phyloP scores from a whole-genome alignment of 1,284 basidiomycete species.

The Boletellus deceptivus region DNA sequence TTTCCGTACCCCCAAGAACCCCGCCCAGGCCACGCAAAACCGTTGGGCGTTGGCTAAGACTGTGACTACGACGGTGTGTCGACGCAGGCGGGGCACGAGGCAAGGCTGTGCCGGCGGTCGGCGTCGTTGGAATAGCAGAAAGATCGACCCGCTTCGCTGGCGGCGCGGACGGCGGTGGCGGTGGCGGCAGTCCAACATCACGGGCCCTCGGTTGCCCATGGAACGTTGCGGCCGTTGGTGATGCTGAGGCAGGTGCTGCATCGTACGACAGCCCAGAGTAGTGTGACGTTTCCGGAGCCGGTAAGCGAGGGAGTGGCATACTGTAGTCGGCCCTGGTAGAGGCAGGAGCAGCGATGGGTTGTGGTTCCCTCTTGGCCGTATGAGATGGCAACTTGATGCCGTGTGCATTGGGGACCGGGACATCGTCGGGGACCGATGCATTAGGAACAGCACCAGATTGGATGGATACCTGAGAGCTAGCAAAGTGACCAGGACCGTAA shows the following conservation, averaged over 20 bases:
- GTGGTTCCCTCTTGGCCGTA: conserved; percentile 21
- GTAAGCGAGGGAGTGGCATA: conserved; percentile 79
- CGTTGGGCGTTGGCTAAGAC: conserved; percentile 69
- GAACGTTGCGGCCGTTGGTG: conserved; percentile 54
- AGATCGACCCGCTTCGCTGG: conserved; percentile 34
- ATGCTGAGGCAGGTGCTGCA: conserved; percentile 43
- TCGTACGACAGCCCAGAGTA: conserved; percentile 79
- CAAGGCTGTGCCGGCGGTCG: conserved; percentile 35
- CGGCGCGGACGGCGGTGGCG: conserved; percentile 13
- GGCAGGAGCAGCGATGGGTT: conserved; percentile 10
- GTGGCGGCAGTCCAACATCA: conserved; percentile 40
- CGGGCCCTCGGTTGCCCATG: conserved; percentile 58
- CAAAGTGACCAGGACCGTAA: conserved; percentile 93
- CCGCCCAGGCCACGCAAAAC: conserved; percentile 39
- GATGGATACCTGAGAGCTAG: conserved; percentile 76
- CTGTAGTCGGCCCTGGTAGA: conserved; percentile 66
- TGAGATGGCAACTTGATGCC: conserved; percentile 29
- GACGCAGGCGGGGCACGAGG: conserved; percentile 66
- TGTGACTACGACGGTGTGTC: conserved; percentile 71
- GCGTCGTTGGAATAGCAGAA: conserved; percentile 36
- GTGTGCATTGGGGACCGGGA: conserved; percentile 14
- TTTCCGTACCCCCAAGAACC: conserved; percentile 49
- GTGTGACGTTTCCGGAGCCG: conserved; percentile 76
- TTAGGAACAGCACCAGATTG: conserved; percentile 25
- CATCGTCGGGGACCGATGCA: conserved; percentile 24